A percentile compares a stretch with the other conserved stretches of the same genome.
These are phyloP conservation scores for Claviceps quebecensis DNA, from an alignment of 2,329 filamentous ascomycete species.

Conservation along the genomic window DNA sequence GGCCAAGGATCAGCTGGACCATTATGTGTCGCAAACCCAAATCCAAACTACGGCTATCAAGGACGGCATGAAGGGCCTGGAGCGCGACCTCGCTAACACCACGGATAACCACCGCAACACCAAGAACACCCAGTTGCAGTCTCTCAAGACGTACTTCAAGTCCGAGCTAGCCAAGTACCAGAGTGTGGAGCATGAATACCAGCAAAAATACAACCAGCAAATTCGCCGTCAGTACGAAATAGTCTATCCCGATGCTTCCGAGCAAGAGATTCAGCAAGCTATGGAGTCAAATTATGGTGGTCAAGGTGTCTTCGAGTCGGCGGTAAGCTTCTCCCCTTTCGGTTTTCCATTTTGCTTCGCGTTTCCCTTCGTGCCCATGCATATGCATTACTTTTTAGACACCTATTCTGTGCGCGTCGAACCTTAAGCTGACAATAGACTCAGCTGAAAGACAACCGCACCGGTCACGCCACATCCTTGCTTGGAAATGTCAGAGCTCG, in stretches of 20 bases:
- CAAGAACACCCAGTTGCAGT: conserved; percentile 56
- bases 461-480: conserved; percentile 56
- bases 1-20: conserved; percentile 46
- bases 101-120: conserved; percentile 42
- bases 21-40: conserved; percentile 55
- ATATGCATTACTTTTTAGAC: not conserved
- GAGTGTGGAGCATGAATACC: conserved; percentile 57
- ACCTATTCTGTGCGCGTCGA: not conserved
- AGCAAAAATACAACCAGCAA: conserved; percentile 59
- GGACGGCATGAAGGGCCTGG: conserved; percentile 63
- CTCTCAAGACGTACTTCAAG: conserved; percentile 59
- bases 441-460: conserved; percentile 61
- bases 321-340: conserved; percentile 37
- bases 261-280: conserved; percentile 56
- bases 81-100: conserved; percentile 54
- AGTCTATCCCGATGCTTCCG: conserved; percentile 67
- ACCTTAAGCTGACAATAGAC: not conserved
- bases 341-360: not conserved
- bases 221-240: conserved; percentile 71
- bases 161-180: conserved; percentile 57
- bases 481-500: conserved; percentile 68
- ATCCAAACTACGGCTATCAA: conserved; percentile 62
- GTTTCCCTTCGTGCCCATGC: not conserved
- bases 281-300: conserved; percentile 59
- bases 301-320: conserved; percentile 70